Evolutionary conservation across 2,329 filamentous ascomycete species (phyloP), one percentile per base, ranked within the genome.

Genomic region (Leptoxyphium fumago): DNA sequence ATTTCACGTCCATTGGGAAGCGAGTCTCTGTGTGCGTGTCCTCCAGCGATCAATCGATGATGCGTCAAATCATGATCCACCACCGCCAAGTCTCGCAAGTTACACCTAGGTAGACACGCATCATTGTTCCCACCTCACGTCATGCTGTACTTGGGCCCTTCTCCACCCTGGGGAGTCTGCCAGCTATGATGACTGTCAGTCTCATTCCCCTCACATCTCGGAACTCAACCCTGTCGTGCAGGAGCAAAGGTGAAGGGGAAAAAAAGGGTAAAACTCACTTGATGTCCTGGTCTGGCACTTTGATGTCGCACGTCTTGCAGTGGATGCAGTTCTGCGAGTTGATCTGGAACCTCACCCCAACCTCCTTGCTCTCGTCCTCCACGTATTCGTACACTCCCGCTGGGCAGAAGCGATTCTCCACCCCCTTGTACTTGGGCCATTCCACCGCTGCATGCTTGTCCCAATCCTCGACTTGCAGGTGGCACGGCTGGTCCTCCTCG

Each of bases 261-360:
- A 14, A n/a, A n/a, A 11, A 10, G 15, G 15, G 41, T 26, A n/a
- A 15, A 39, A 43, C 46, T 46, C 41, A 48, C 46, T 94, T 95
- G 66, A 98, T 96, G 61, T 96, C 91, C 69, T 98, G 91, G 49
- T 81, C 77, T 7, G 91, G 91, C 13, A 86, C 89, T 70, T 98
- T 98, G 69, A 98, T 98, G 64, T 98, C 91, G 63, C 91, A 98
- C 11, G 91, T 98, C 75, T 98, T 98, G 74, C 91, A 98, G 67
- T 98, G 91, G 52, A 98, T 94, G 63, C 91, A 98, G 67, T 95
- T 96, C 64, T 96, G 89, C 41, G 88, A 70, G 59, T 96, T 96
- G 61, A 98, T 98, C 68, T 96, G 89, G 70, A 98, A 98, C 46
- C 88, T 74, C 54, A 98, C 87, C 8, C 91, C 91, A 46, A 86